Conservation (phyloP, 176 grass and related monocot species). For the Cymbopogon citratus region DNA sequence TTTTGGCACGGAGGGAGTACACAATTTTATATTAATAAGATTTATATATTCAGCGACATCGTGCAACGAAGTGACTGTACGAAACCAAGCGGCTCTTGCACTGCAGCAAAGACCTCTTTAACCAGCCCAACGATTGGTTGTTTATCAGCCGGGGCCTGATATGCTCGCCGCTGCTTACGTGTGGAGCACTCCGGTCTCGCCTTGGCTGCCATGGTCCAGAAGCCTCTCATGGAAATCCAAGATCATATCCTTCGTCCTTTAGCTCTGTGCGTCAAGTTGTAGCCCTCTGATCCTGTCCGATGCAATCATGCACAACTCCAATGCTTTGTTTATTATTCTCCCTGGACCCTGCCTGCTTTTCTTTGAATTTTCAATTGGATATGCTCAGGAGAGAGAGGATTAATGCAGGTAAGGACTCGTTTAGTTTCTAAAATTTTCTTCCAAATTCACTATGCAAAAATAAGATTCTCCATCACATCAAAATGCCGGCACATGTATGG, state of each 20-base stretch:
- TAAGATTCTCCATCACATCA: no score
- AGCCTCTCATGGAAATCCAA: neutral
- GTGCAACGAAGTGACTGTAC: neutral
- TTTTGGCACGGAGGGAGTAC: no score
- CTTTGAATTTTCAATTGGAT: neutral
- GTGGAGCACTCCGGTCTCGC: neutral
- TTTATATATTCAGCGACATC: neutral
- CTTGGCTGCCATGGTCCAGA: neutral
- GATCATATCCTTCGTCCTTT: neutral
- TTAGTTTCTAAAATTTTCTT: no score
- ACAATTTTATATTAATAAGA: neutral
- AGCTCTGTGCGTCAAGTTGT: neutral
- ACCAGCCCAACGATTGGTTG: neutral
- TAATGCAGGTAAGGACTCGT: no score
- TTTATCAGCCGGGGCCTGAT: neutral
- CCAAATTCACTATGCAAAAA: no score
- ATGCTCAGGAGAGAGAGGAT: neutral
- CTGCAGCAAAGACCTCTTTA: neutral
- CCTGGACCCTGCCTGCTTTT: neutral
- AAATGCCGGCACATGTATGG: no score
- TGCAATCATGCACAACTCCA: neutral
- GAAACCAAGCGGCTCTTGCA: neutral
- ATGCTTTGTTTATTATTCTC: neutral
- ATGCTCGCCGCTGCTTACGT: constrained; percentile 8
- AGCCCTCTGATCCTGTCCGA: neutral